Evolutionary conservation across 1,284 basidiomycete genomes (phyloP).

Genomic region (Moesziomyces sp.): DNA sequence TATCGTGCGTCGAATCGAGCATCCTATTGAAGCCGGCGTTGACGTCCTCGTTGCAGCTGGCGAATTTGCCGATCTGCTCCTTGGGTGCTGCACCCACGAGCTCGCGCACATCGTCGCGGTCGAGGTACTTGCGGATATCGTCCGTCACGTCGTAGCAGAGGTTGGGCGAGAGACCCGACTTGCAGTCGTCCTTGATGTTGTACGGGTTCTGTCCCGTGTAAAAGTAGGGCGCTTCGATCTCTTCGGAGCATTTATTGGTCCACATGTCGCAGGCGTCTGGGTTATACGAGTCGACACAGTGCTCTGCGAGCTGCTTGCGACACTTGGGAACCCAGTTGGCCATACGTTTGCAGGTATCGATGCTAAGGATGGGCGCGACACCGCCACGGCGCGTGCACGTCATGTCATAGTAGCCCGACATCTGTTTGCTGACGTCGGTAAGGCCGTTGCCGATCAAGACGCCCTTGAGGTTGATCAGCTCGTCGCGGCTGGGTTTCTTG

Average conservation of each 20-base stretch:
- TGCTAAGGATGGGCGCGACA: slow-evolving; percentile 42
- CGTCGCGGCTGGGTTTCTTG: slow-evolving; percentile 70
- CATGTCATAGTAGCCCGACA: slow-evolving; percentile 56
- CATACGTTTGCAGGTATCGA: slow-evolving; percentile 54
- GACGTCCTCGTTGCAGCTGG: slow-evolving; percentile 49
- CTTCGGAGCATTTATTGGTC: slow-evolving; percentile 35
- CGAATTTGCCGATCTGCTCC: slow-evolving; percentile 53
- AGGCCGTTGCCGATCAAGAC: slow-evolving; percentile 79
- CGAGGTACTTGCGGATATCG: slow-evolving; percentile 57
- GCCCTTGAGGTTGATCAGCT: slow-evolving; percentile 78
- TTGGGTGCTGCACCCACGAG: slow-evolving; percentile 51
- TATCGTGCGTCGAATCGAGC: slow-evolving; percentile 43
- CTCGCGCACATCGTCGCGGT: slow-evolving; percentile 55
- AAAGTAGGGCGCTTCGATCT: slow-evolving; percentile 45
- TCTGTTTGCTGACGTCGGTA: slow-evolving; percentile 67
- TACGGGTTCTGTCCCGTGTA: slow-evolving; percentile 59
- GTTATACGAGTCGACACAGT: slow-evolving; percentile 44
- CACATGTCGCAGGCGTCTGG: slow-evolving; percentile 30
- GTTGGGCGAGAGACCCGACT: slow-evolving; percentile 44
- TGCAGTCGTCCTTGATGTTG: slow-evolving; percentile 59
- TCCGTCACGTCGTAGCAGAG: slow-evolving; percentile 55
- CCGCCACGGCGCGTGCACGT: slow-evolving; percentile 53
- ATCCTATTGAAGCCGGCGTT: slow-evolving; percentile 21
- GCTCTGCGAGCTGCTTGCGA: slow-evolving; percentile 15
- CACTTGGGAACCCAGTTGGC: slow-evolving; percentile 35